These are phyloP conservation scores for Orychophragmus violaceus DNA, from an alignment of 345 rosid species.

Conservation along the genomic window DNA sequence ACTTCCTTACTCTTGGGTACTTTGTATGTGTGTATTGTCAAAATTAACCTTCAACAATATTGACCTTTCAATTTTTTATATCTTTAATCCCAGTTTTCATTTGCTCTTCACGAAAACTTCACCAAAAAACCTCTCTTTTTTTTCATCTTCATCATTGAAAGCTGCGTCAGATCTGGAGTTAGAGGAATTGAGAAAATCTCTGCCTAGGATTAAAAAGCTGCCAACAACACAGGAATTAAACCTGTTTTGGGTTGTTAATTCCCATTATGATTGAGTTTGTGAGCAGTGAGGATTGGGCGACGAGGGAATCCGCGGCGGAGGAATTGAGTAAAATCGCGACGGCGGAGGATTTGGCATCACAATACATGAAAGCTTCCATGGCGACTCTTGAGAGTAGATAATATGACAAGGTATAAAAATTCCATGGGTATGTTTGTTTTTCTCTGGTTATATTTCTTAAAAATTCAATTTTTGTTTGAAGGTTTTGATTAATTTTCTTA, in stretches of 20 bases:
- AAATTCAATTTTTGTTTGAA: neutral
- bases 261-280: slow-evolving; percentile 59
- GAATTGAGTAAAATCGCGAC: slow-evolving; percentile 66
- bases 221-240: slow-evolving; percentile 47
- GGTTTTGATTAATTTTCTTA: neutral
- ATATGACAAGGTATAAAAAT: slow-evolving; percentile 78
- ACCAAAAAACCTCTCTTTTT: no score
- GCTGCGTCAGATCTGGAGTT: slow-evolving; percentile 64
- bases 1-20: no score
- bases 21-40: no score
- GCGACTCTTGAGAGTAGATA: slow-evolving; percentile 58
- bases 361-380: slow-evolving; percentile 45
- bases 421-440: slow-evolving; percentile 21
- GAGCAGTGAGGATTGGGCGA: slow-evolving; percentile 79
- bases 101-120: no score
- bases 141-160: no score
- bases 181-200: slow-evolving; percentile 58
- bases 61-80: no score
- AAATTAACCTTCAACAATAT: no score
- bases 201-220: slow-evolving; percentile 71
- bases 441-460: neutral
- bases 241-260: slow-evolving; percentile 62
- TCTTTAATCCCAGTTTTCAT: no score
- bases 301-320: slow-evolving; percentile 93
- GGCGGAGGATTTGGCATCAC: slow-evolving; percentile 57